Evolutionary conservation across 169 alveolate species (phyloP).

Genomic region (Plasmodium relictum): DNA sequence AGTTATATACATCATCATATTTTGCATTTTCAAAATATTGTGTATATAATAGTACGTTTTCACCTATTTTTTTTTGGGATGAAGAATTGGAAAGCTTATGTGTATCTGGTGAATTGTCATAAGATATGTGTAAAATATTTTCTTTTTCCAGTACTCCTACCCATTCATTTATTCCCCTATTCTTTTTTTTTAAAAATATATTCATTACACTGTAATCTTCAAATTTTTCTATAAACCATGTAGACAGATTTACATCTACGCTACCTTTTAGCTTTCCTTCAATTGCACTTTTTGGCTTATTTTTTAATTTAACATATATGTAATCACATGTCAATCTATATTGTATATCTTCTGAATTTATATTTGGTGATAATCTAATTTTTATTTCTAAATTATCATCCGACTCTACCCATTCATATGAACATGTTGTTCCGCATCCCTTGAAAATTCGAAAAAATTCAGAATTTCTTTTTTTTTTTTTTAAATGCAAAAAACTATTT

Average conservation of each 20-base stretch:
- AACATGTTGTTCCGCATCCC: slow-evolving; percentile 63
- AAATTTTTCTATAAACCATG: slow-evolving; percentile 71
- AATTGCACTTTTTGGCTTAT: slow-evolving; percentile 53
- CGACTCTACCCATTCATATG: slow-evolving; percentile 66
- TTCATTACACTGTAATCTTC: slow-evolving; percentile 26
- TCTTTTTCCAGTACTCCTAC: slow-evolving; percentile 77
- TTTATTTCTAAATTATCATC: slow-evolving; percentile 66
- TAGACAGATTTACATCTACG: slow-evolving; percentile 48
- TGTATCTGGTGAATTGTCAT: slow-evolving; percentile 34
- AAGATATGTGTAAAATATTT: slow-evolving; percentile 28
- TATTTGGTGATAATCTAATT: slow-evolving; percentile 44
- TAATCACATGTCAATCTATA: slow-evolving; percentile 36
- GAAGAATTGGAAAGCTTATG: not conserved
- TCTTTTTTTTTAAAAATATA: slow-evolving; percentile 61
- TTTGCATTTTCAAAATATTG: slow-evolving; percentile 40
- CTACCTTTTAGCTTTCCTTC: slow-evolving; percentile 68
- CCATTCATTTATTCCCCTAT: slow-evolving; percentile 75
- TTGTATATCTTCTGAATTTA: slow-evolving; percentile 44
- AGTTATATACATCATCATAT: slow-evolving; percentile 34
- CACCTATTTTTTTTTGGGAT: not conserved
- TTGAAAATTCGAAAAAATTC: slow-evolving; percentile 6
- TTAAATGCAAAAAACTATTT: not conserved
- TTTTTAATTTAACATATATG: slow-evolving; percentile 52
- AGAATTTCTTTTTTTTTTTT: slow-evolving; percentile 1
- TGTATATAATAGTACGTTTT: slow-evolving; percentile 33